Base-by-base conservation (phyloP, 495 filamentous ascomycete species). In the Astrothelium subdiscretum region DNA sequence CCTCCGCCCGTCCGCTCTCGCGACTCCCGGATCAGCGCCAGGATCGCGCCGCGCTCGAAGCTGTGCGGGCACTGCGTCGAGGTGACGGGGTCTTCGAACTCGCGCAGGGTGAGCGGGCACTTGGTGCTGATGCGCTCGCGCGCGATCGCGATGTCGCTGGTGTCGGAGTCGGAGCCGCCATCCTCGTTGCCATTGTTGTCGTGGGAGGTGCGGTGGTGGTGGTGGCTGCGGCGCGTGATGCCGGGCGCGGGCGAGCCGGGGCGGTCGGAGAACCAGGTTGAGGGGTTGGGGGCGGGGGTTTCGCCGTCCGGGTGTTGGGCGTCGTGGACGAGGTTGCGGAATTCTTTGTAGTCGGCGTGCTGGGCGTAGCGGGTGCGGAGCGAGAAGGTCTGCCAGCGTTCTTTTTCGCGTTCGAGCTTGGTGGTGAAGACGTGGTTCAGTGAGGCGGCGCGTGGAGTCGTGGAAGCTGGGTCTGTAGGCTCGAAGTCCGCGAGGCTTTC, bases 31-130 rank as follows among this genome's bases (percentile, higher is more conserved):
- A 95, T 81, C 74, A 89, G 86, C 15, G 81, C 76, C 38, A 82
- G 31, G 61, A 96, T 89, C 5, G 89, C 88, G 2, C 73, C 67
- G 66, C 82, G 86, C 73, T 96, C 87, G 72, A 95, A 96, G 10
- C 81, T 88, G 71, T 96, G 91, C 10, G 81, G 85, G 76, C 91
- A 96, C 66, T 87, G 86, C 3, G 74, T 80, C 72, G 83, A 90
- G n/a, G 82, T 91, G 63, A 80, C 78, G 0, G 91, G 91, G 54
- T 92, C 83, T 29, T 76, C 75, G 77, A 89, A 89, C n/a, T 79
- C 70, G 40, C 79, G 78, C 44, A 95, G 78, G 1, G 91, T 92
- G n/a, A 96, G 69, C 0, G 90, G 90, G 67, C 91, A 96, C 69
- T 85, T 87, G 58, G 90, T 80, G 62, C 84, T 87, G 65, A 87